Base-by-base conservation (phyloP, 1,284 basidiomycete species). In the Phenoliferia sp. region DNA sequence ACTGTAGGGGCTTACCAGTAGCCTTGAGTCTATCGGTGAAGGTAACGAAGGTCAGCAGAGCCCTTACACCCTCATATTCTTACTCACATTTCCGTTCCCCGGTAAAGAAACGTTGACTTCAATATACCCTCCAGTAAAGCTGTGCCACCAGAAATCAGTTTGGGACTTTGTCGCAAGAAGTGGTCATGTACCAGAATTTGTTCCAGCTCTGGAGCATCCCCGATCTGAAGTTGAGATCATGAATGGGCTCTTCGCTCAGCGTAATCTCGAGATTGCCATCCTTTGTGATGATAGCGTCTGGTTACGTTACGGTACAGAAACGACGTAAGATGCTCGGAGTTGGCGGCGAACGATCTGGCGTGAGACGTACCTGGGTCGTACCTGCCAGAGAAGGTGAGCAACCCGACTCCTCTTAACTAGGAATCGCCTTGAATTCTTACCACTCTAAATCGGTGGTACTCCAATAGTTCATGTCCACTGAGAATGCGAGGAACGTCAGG, bases 131-230 rank as follows among this genome's bases (percentile, higher is more conserved):
- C 92, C 92, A 1, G 90, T 93, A 80, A 97, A 97, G 80, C 94
- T 97, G 76, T n/a, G n/a, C n/a, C n/a, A n/a, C n/a, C n/a, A n/a
- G n/a, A n/a, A 98, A 90, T 78, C 96, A 92, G 78, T 93, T 93
- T 90, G n/a, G n/a, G n/a, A n/a, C n/a, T n/a, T n/a, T n/a, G 90
- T 92, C 15, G 87, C 50, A 83, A 69, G 66, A 16, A 83, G 70
- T 26, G 12, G 54, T 55, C 54, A 55, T 26, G 16, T 29, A 2
- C 5, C 94, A 98, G 76, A 97, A 90, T 78, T 96, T 92, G 79
- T 94, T 94, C 92, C 91, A 92, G 12, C 87, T 48, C 83, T 73
- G 68, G 16, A 84, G 71, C 79, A 83, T 81, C 31, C 82, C 84
- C 4, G 80, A 81, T 44, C 87, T 83, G 77, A 88, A 95, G 74